These are phyloP conservation scores for Coprinellus micaceus DNA, from an alignment of 768 basidiomycete species.

Conservation along the genomic window DNA sequence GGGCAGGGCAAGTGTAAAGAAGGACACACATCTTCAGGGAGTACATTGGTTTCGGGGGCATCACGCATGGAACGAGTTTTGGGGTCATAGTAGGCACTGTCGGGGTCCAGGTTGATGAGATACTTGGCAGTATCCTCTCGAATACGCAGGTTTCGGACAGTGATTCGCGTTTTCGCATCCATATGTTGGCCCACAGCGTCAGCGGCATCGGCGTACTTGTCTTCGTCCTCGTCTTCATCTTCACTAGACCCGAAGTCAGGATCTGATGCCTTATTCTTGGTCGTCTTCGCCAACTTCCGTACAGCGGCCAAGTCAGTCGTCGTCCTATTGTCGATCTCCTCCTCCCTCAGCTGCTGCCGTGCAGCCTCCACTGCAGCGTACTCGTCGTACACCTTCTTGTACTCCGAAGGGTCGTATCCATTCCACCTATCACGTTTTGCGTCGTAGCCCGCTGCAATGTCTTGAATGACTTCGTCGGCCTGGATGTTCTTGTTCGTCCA, in stretches of 20 bases:
- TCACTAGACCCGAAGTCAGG: constrained; percentile 95
- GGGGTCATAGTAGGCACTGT: constrained; percentile 97
- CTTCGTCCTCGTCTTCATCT: constrained; percentile 94
- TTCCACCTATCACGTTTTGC: constrained; percentile 98
- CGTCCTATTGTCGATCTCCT: constrained; percentile 96
- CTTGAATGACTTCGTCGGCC: constrained; percentile 87
- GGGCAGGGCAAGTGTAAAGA: not conserved
- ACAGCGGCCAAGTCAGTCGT: constrained; percentile 89
- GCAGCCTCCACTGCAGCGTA: constrained; percentile 91
- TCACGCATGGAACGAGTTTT: constrained; percentile 99
- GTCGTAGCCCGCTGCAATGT: constrained; percentile 74
- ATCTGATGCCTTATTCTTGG: constrained; percentile 73
- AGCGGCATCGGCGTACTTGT: constrained; percentile 97
- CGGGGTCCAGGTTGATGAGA: constrained; percentile 91
- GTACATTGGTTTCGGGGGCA: constrained; percentile 73
- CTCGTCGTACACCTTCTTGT: constrained; percentile 87
- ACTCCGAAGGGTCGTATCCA: constrained; percentile 89
- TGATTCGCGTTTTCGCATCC: constrained; percentile 97
- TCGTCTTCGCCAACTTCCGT: constrained; percentile 91
- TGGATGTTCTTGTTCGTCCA: constrained; percentile 87
- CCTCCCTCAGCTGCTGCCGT: constrained; percentile 86
- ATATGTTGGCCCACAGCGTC: constrained; percentile 98
- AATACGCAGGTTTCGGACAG: constrained; percentile 96
- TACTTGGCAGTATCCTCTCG: constrained; percentile 99
- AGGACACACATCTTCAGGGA: constrained; percentile 79